phyloP scores from a whole-genome alignment of 2,329 filamentous ascomycete genomes.

The Beauveria sp. region DNA sequence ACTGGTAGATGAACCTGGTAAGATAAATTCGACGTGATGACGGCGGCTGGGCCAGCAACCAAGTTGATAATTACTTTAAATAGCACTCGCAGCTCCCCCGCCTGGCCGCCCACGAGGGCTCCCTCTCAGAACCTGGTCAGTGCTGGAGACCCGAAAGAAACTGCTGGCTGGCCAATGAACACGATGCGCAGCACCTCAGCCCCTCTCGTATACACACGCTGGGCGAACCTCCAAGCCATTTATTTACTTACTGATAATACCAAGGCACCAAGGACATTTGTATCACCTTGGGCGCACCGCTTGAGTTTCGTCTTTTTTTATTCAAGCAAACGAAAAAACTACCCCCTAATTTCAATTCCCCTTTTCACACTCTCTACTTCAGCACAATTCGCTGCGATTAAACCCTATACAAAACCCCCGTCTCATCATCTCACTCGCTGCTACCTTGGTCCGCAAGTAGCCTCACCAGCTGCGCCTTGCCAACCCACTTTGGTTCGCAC shows the following conservation, averaged over 20 bases:
- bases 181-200: not conserved
- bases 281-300: no score
- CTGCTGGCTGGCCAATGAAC: not conserved
- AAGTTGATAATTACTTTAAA: no score
- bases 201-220: not conserved
- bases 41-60: not conserved
- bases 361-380: not conserved
- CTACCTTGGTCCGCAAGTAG: not conserved
- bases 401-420: not conserved
- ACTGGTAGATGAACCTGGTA: not conserved
- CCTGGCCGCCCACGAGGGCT: no score
- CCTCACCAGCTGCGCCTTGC: not conserved
- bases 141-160: not conserved
- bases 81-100: no score
- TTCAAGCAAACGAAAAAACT: not conserved
- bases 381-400: not conserved
- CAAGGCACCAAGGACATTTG: no score
- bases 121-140: no score
- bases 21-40: not conserved
- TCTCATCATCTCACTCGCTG: not conserved
- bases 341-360: not conserved
- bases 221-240: not conserved
- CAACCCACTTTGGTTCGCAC: conserved; percentile 4
- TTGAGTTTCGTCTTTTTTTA: no score
- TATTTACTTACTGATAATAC: not conserved